phyloP scores from a whole-genome alignment of 495 filamentous ascomycete species.

The Xylaria flabelliformis region DNA sequence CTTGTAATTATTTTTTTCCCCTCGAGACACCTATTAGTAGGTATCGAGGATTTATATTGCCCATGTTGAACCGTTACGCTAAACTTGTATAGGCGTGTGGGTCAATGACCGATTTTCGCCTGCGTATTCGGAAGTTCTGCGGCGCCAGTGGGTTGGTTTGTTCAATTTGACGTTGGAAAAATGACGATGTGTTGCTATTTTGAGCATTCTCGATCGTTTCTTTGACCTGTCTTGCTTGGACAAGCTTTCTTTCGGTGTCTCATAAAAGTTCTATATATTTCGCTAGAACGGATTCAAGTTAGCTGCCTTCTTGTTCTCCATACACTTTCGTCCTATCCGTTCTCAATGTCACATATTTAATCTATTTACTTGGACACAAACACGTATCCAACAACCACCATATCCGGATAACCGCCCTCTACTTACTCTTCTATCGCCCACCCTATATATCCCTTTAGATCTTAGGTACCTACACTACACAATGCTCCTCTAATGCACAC shows the following conservation, averaged over 20 bases:
- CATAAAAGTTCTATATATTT: not conserved
- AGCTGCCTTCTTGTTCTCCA: not conserved
- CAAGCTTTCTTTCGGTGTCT: not conserved
- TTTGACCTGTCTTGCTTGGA: not conserved
- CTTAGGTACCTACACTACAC: not conserved
- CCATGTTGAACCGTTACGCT: not conserved
- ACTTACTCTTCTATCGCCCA: not conserved
- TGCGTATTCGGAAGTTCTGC: not conserved
- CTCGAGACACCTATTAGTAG: too few relatives aligned
- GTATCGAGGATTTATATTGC: not conserved
- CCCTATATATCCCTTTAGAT: too few relatives aligned
- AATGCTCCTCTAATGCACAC: conserved; percentile 43
- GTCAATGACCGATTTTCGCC: not conserved
- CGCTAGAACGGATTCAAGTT: not conserved
- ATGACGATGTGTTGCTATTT: conserved; percentile 16
- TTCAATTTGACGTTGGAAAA: not conserved
- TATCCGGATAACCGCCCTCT: not conserved
- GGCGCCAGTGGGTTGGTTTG: not conserved
- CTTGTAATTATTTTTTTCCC: not conserved
- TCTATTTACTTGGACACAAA: not conserved
- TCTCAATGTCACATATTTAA: not conserved
- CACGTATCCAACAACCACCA: not conserved
- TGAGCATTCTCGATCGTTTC: not conserved
- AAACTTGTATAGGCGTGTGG: not conserved
- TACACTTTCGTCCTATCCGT: not conserved